Conservation (phyloP, 192 early-diverging fungal genomes). For the Umbelopsis ramanniana region DNA sequence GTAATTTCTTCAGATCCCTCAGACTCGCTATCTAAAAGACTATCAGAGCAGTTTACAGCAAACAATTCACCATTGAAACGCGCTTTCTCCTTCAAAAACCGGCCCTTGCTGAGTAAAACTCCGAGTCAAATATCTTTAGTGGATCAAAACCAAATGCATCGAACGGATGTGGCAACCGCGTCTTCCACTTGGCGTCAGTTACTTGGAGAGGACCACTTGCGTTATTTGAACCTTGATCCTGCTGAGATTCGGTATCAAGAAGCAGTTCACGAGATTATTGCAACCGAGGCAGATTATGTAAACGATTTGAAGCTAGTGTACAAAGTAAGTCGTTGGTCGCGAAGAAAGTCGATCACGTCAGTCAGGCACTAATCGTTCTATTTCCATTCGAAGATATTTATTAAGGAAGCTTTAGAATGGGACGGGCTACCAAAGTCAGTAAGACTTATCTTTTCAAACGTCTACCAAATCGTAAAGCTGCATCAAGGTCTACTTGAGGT, state of each 20-base stretch:
- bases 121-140: background rate
- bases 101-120: background rate
- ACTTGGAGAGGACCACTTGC: background rate
- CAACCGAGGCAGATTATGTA: conserved; percentile 82
- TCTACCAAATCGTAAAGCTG: conserved; percentile 11
- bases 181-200: conserved; percentile 9
- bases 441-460: conserved; percentile 11
- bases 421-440: conserved; percentile 13
- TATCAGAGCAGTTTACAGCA: background rate
- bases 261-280: conserved; percentile 80
- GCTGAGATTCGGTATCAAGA: conserved; percentile 58
- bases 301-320: conserved; percentile 60
- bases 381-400: conserved; percentile 15
- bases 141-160: conserved; percentile 17
- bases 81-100: conserved; percentile 13
- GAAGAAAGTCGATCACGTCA: too few relatives aligned
- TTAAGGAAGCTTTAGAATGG: conserved; percentile 16
- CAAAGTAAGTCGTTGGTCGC: background rate
- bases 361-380: background rate
- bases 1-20: background rate
- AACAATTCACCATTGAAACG: conserved; percentile 8
- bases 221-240: background rate
- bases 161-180: background rate
- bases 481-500: conserved; percentile 8
- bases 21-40: background rate